A percentile compares a stretch with the other conserved stretches of the same genome.
These are phyloP conservation scores for Rauvolfia tetraphylla DNA, from an alignment of 257 asterid genomes.

Conservation along the genomic window DNA sequence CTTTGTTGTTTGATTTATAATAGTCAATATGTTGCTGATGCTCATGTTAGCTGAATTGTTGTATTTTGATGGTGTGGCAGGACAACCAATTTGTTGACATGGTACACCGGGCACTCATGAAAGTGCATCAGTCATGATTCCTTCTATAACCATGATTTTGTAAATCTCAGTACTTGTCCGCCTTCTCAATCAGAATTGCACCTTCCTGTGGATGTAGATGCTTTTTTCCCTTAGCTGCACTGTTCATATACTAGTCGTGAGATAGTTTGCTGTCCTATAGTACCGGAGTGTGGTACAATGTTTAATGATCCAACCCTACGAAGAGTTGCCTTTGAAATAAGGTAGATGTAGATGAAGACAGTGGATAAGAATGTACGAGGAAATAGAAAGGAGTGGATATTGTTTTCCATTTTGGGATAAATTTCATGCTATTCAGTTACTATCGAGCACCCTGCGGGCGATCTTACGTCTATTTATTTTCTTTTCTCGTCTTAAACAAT, in stretches of 20 bases:
- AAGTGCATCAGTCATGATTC: slow-evolving; percentile 31
- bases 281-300: background rate
- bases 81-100: slow-evolving; percentile 44
- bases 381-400: too few species aligned
- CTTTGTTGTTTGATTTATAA: background rate
- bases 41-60: background rate
- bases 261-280: background rate
- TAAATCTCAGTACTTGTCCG: slow-evolving; percentile 5
- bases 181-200: background rate
- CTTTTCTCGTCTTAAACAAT: too few species aligned
- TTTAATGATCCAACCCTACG: background rate
- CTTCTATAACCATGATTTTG: slow-evolving; percentile 2
- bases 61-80: slow-evolving; percentile 21
- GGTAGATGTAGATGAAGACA: background rate
- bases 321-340: too few species aligned
- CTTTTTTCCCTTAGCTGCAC: background rate
- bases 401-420: too few species aligned
- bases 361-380: too few species aligned
- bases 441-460: too few species aligned
- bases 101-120: slow-evolving; percentile 35
- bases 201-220: background rate
- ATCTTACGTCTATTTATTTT: too few species aligned
- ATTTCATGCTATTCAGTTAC: too few species aligned
- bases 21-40: background rate
- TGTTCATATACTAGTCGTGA: background rate